These are phyloP conservation scores for Parachlorella kessleri DNA, from an alignment of 139 green algal species.

Conservation along the genomic window DNA sequence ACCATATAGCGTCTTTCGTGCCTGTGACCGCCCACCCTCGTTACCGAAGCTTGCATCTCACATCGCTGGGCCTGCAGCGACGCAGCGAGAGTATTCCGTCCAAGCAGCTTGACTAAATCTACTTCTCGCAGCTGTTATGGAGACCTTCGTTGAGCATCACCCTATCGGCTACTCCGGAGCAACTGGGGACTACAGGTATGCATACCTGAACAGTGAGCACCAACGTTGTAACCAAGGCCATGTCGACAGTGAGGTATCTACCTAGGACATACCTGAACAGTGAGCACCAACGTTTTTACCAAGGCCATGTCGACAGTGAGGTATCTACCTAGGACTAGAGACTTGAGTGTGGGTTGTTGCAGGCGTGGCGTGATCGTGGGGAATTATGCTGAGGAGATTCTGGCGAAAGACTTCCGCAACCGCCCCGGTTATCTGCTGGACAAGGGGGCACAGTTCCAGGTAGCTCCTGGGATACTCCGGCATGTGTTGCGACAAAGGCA, in stretches of 20 bases:
- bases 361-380: conserved; percentile 4
- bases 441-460: not conserved
- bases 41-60: too few species aligned
- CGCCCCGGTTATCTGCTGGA: conserved; percentile 17
- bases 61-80: too few species aligned
- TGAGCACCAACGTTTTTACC: not conserved
- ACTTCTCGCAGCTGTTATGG: not conserved
- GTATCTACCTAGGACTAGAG: not conserved
- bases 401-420: not conserved
- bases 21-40: too few species aligned
- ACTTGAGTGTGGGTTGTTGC: not conserved
- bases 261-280: not conserved
- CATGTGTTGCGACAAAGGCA: not conserved
- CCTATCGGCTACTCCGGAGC: not conserved
- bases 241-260: not conserved
- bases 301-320: not conserved
- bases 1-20: too few species aligned
- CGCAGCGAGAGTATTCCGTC: too few species aligned
- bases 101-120: too few species aligned
- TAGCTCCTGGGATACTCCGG: not conserved
- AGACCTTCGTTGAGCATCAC: not conserved
- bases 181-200: conserved; percentile 12
- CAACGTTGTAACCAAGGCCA: not conserved
- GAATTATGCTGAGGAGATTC: conserved; percentile 23
- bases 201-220: not conserved